Percentiles rank a stretch among this genome's conserved stretches.
phyloP scores from a whole-genome alignment of 2,329 filamentous ascomycete genomes.

The Trichophyton benhamiae region DNA sequence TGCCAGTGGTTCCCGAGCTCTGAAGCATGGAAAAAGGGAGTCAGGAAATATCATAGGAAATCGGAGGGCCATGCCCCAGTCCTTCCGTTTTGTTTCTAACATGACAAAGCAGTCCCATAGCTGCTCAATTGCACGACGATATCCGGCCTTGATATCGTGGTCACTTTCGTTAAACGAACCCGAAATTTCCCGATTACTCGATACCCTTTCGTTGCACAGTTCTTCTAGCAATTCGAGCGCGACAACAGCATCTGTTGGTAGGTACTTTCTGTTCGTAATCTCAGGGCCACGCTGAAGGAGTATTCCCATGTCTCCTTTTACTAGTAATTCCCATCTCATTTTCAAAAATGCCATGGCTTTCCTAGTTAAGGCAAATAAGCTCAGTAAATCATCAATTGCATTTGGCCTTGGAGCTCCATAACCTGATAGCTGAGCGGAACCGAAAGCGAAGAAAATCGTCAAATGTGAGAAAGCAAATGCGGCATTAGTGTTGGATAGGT shows the following conservation, averaged over 20 bases:
- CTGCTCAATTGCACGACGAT: slow-evolving; percentile 9
- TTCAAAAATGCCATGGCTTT: slow-evolving; percentile 8
- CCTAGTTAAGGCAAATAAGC: slow-evolving; percentile 10
- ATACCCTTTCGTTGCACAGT: slow-evolving; percentile 4
- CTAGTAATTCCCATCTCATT: slow-evolving; percentile 8
- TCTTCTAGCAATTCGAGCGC: slow-evolving; percentile 12
- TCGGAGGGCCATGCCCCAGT: slow-evolving; percentile 12
- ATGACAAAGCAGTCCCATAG: slow-evolving; percentile 14
- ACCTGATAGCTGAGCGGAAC: slow-evolving; percentile 8
- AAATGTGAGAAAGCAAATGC: slow-evolving; percentile 13
- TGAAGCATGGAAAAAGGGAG: slow-evolving; percentile 20
- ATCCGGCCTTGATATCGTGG: not conserved
- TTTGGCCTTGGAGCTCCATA: not conserved
- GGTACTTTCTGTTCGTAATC: slow-evolving; percentile 11
- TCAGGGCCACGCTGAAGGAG: slow-evolving; percentile 12
- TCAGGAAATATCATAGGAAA: slow-evolving; percentile 12
- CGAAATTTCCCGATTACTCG: not conserved
- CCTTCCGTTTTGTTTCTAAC: slow-evolving; percentile 11
- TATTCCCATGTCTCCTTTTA: slow-evolving; percentile 8
- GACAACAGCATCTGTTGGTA: slow-evolving; percentile 7
- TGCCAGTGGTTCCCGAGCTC: slow-evolving; percentile 21
- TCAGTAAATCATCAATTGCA: slow-evolving; percentile 10
- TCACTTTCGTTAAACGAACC: not conserved
- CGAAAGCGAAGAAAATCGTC: slow-evolving; percentile 14
- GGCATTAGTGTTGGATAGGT: slow-evolving; percentile 9